These are phyloP conservation scores for Saccharomyces hybrid DNA, from an alignment of 1,139 yeast species.

Conservation along the genomic window DNA sequence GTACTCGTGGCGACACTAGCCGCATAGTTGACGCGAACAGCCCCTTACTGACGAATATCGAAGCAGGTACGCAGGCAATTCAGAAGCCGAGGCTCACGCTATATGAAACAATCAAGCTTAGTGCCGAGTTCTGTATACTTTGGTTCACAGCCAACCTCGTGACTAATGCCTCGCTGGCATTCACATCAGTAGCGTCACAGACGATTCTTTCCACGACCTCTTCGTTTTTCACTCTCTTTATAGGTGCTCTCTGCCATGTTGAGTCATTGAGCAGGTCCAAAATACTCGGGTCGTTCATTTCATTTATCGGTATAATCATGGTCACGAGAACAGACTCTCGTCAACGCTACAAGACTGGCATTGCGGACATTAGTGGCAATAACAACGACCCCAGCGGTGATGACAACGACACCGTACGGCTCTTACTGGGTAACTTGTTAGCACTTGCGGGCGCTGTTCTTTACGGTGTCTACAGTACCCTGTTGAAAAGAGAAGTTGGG, in stretches of 20 bases:
- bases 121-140: constrained; percentile 69
- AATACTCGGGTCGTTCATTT: constrained; percentile 55
- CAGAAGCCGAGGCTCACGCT: constrained; percentile 24
- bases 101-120: constrained; percentile 46
- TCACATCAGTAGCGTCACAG: constrained; percentile 84
- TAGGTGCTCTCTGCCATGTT: constrained; percentile 63
- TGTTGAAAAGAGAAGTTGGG: constrained; percentile 61
- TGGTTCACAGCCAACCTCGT: constrained; percentile 86
- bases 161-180: constrained; percentile 74
- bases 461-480: constrained; percentile 80
- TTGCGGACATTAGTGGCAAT: constrained; percentile 4
- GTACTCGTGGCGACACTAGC: constrained; percentile 5
- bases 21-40: constrained; percentile 14
- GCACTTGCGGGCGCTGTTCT: constrained; percentile 80
- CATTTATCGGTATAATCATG: constrained; percentile 67
- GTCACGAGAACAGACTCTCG: constrained; percentile 54
- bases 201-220: constrained; percentile 84
- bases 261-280: constrained; percentile 61
- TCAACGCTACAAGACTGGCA: constrained; percentile 7
- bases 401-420: constrained; percentile 33
- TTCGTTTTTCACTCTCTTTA: constrained; percentile 75
- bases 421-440: constrained; percentile 62
- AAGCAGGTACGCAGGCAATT: constrained; percentile 5
- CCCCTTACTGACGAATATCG: constrained; percentile 19
- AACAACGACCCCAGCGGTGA: constrained; percentile 17